Percentiles rank a stretch among this genome's conserved stretches.
phyloP scores from a whole-genome alignment of 306 rosid species.

The Canavalia gladiata region DNA sequence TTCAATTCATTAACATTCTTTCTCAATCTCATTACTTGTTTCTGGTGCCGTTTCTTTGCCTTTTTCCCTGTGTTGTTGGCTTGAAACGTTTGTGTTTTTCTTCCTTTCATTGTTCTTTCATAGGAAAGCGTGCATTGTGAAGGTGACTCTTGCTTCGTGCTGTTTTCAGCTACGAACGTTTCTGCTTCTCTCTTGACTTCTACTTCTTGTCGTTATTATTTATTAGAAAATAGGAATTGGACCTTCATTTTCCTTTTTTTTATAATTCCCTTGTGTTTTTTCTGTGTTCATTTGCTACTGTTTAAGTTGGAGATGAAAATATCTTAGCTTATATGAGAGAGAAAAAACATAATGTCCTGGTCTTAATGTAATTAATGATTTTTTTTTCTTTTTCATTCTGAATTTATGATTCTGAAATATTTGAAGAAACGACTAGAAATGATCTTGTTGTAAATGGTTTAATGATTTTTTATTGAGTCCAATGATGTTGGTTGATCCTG shows the following conservation, averaged over 20 bases:
- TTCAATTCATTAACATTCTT: not conserved
- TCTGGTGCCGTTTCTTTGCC: not conserved
- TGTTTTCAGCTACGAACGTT: not conserved
- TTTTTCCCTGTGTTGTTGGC: conserved; percentile 14
- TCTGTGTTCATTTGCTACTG: not conserved
- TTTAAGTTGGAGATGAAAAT: not conserved
- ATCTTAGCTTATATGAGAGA: not conserved
- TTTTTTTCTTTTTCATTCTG: not conserved
- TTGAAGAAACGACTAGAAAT: not conserved
- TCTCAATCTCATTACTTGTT: not conserved
- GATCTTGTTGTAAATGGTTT: not conserved
- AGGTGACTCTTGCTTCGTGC: conserved; percentile 2
- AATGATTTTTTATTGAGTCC: no score
- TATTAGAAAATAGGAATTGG: not conserved
- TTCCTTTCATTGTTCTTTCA: not conserved
- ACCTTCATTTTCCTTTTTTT: not conserved
- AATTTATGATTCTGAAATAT: not conserved
- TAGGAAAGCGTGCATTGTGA: conserved; percentile 19
- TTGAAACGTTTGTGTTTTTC: not conserved
- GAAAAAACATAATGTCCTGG: not conserved
- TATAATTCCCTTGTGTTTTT: not conserved
- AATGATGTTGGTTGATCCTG: no score
- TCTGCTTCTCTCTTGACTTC: conserved; percentile 31
- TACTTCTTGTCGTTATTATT: not conserved
- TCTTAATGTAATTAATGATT: not conserved